These are phyloP conservation scores for Isoetes taiwanensis DNA, from an alignment of 75 land plant species.

Conservation along the genomic window DNA sequence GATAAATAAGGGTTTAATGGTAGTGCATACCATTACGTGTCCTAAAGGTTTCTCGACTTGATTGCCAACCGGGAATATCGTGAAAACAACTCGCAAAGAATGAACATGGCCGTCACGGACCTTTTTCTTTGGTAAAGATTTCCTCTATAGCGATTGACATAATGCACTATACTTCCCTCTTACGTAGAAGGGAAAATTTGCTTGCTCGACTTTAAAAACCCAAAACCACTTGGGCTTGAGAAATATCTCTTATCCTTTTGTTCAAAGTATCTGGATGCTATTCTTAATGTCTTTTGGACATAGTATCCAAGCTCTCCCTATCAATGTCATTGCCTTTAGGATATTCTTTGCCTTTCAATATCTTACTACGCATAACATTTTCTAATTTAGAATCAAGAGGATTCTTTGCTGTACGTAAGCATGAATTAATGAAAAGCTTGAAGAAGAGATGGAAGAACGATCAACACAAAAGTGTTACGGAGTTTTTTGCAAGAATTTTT, in stretches of 20 bases:
- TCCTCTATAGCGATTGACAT: too few species aligned
- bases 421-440: slow-evolving; percentile 44
- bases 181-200: too few species aligned
- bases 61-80: too few species aligned
- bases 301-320: slow-evolving; percentile 22
- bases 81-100: too few species aligned
- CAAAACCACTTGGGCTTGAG: slow-evolving; percentile 14
- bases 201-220: too few species aligned
- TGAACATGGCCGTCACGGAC: too few species aligned
- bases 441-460: slow-evolving; percentile 37
- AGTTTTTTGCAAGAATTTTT: slow-evolving; percentile 60
- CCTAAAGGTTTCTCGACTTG: too few species aligned
- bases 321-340: slow-evolving; percentile 52
- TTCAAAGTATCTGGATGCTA: slow-evolving; percentile 38
- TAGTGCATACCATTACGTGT: too few species aligned
- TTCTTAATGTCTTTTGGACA: slow-evolving; percentile 50
- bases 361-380: slow-evolving; percentile 44
- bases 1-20: too few species aligned
- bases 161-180: too few species aligned
- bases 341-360: slow-evolving; percentile 65
- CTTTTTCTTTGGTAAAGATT: too few species aligned
- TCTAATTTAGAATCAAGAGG: slow-evolving; percentile 54
- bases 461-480: slow-evolving; percentile 45
- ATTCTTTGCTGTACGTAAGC: slow-evolving; percentile 36
- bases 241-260: slow-evolving; percentile 37